Conservation (phyloP, 202 grass and related monocot genomes). For the Schoenoplectus tabernaemontani region DNA sequence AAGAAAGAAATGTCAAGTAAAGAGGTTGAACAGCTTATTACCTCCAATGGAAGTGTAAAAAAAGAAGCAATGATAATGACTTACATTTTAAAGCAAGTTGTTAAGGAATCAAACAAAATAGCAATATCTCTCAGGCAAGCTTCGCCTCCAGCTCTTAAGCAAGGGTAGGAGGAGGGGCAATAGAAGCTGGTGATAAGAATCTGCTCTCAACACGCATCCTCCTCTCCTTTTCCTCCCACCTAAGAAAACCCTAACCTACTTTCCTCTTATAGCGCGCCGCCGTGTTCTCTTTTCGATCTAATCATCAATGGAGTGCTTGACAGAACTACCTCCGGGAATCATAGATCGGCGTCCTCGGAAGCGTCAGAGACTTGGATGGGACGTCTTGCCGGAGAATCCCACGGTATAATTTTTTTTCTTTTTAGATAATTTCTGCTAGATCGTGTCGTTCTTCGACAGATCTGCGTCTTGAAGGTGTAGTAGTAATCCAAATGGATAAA, state of each 20-base stretch:
- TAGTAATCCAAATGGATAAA: neutral
- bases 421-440: conserved; percentile 3
- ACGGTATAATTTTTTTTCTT: conserved; percentile 39
- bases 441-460: neutral
- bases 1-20: no score
- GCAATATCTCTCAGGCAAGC: neutral
- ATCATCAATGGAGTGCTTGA: conserved; percentile 67
- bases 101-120: neutral
- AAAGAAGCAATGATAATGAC: neutral
- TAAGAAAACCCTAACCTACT: neutral
- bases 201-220: neutral
- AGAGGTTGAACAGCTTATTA: neutral
- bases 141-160: neutral
- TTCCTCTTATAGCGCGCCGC: neutral
- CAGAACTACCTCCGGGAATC: conserved; percentile 53
- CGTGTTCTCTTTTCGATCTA: neutral
- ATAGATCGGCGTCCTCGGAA: conserved; percentile 82
- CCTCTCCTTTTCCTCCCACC: neutral
- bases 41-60: neutral
- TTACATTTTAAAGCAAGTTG: neutral
- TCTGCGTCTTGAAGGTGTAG: neutral
- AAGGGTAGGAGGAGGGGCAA: neutral
- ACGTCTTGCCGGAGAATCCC: conserved; percentile 61
- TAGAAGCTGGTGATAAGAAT: no score
- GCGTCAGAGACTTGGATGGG: conserved; percentile 82